Evolutionary conservation across 164 flowering plant species (phyloP).

Genomic region (Kalanchoe fedtschenkoi): DNA sequence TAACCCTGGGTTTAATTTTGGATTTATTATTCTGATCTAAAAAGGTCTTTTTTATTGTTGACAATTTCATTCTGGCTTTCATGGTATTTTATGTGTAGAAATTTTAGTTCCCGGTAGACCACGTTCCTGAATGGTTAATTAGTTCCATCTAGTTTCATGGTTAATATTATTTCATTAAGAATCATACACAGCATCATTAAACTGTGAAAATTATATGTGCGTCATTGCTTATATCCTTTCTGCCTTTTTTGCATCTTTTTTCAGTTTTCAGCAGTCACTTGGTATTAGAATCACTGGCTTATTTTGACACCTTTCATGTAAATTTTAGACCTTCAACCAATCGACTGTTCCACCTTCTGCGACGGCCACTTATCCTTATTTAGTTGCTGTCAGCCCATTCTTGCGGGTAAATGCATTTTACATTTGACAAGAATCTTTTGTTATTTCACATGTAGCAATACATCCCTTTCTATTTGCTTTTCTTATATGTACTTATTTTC

Average conservation of each 20-base stretch:
- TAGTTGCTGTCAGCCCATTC: constrained; percentile 78
- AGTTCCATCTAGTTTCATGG: too few relatives aligned
- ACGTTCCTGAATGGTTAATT: too few relatives aligned
- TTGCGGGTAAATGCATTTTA: constrained; percentile 58
- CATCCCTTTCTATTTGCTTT: constrained; percentile 4
- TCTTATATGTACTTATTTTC: constrained; percentile 7
- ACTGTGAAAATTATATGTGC: too few relatives aligned
- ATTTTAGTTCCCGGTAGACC: too few relatives aligned
- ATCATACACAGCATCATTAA: too few relatives aligned
- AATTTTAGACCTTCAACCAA: constrained; percentile 55
- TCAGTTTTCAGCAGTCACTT: background rate
- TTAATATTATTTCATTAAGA: too few relatives aligned
- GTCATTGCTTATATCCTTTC: background rate
- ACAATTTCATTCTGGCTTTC: too few relatives aligned
- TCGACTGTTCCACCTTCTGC: constrained; percentile 62
- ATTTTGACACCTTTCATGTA: background rate
- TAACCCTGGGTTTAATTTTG: background rate
- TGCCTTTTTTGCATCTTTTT: background rate
- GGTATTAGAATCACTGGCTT: background rate
- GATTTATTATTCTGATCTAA: background rate
- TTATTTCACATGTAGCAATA: background rate
- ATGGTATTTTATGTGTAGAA: too few relatives aligned
- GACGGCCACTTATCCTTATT: constrained; percentile 76
- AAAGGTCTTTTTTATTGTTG: background rate
- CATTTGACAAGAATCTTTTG: background rate